Evolutionary conservation across 306 rosid species (phyloP).

Genomic region (Cyclanthera cordifolia): DNA sequence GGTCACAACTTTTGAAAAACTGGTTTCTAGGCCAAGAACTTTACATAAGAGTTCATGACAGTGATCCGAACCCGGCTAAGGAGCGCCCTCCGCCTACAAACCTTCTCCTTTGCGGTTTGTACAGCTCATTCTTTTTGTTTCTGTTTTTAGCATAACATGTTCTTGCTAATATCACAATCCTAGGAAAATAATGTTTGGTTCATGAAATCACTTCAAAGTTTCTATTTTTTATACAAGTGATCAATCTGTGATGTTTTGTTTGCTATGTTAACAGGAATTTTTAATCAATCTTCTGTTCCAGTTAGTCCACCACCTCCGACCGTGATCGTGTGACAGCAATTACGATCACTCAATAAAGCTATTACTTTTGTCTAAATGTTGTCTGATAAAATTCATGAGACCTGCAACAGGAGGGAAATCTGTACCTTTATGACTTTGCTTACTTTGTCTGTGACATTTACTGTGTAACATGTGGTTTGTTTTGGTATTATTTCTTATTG

Average conservation of each 20-base stretch:
- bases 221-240: neutral
- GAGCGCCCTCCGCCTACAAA: constrained; percentile 50
- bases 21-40: constrained; percentile 75
- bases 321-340: neutral
- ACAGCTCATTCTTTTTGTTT: constrained; percentile 6
- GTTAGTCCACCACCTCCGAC: constrained; percentile 16
- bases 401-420: constrained; percentile 7
- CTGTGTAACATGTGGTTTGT: constrained; percentile 20
- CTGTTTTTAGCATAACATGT: neutral
- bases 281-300: constrained; percentile 16
- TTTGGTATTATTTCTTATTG: constrained; percentile 3
- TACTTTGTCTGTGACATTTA: constrained; percentile 6
- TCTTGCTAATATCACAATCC: neutral
- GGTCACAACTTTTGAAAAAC: constrained; percentile 50
- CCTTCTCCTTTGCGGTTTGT: constrained; percentile 57
- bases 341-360: neutral
- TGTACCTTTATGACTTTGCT: constrained; percentile 2
- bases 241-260: neutral
- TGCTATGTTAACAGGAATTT: constrained; percentile 20
- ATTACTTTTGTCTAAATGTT: neutral
- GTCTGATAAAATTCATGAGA: neutral
- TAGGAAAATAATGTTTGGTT: neutral
- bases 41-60: constrained; percentile 47
- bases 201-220: neutral
- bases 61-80: constrained; percentile 57